A percentile compares a stretch with the other conserved stretches of the same genome.
Evolutionary conservation across 83 land plant species (phyloP).

Genomic region (Picea engelmannii): DNA sequence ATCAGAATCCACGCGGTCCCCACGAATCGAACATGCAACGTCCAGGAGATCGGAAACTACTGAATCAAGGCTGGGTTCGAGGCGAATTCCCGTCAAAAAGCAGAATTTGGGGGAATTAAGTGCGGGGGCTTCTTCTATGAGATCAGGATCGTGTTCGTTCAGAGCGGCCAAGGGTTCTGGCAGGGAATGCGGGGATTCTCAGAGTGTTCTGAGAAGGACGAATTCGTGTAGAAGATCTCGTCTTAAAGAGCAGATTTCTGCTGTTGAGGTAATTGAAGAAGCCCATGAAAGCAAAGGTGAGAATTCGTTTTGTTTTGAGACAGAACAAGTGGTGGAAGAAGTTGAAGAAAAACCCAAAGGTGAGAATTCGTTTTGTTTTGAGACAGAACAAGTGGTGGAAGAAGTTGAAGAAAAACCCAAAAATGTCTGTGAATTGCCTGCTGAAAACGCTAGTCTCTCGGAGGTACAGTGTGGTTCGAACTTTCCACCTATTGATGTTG

Average conservation of each 20-base stretch:
- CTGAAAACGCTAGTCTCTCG: not conserved
- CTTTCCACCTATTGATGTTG: slow-evolving; percentile 10
- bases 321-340: not conserved
- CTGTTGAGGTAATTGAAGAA: too few relatives aligned
- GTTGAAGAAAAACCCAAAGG: too few relatives aligned
- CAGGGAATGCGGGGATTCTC: not conserved
- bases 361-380: not conserved
- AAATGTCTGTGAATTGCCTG: slow-evolving; percentile 1
- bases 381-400: not conserved
- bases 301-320: not conserved
- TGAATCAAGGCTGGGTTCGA: not conserved
- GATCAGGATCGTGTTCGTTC: slow-evolving; percentile 6
- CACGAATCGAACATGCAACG: not conserved
- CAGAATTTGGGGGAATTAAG: not conserved
- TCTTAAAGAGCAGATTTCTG: too few relatives aligned
- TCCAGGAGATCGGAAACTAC: not conserved
- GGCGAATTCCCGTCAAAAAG: slow-evolving; percentile 6
- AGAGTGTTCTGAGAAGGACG: not conserved
- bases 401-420: not conserved
- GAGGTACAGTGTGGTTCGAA: slow-evolving; percentile 1
- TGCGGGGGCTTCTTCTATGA: not conserved
- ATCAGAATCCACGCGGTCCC: too few relatives aligned
- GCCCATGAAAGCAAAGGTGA: not conserved
- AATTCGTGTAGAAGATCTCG: not conserved
- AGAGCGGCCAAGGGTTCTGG: not conserved